A percentile compares a stretch with the other conserved stretches of the same genome.
Evolutionary conservation across 2,329 filamentous ascomycete species (phyloP).

Genomic region (Colletotrichum sp.): DNA sequence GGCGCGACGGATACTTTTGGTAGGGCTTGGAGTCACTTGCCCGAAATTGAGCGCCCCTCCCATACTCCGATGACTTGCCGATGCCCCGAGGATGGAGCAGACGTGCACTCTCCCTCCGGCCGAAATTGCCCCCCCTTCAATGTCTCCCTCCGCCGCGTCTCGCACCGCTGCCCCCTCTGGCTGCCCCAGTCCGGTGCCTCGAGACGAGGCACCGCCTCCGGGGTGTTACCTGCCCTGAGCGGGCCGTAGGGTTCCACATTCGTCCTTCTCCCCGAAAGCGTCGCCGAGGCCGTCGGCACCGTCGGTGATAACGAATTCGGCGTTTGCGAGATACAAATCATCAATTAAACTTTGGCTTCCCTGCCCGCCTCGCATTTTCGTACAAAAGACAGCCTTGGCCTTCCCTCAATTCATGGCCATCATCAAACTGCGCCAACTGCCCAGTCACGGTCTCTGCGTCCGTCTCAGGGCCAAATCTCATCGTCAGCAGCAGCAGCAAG

Average conservation of each 20-base stretch:
- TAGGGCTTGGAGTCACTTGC: not conserved
- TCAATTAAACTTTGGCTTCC: not conserved
- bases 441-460: not conserved
- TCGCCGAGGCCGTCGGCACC: not conserved
- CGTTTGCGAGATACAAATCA: not conserved
- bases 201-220: not conserved
- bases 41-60: not conserved
- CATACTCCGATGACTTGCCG: conserved; percentile 4
- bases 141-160: not conserved
- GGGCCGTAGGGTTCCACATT: not conserved
- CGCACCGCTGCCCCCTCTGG: not conserved
- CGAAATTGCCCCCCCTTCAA: not conserved
- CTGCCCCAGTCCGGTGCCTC: conserved; percentile 8
- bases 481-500: not conserved
- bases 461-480: not conserved
- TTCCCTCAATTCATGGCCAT: not conserved
- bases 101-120: not conserved
- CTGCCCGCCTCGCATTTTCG: not conserved
- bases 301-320: not conserved
- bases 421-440: not conserved
- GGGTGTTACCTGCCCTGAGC: not conserved
- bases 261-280: not conserved
- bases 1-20: not conserved
- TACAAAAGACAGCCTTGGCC: not conserved
- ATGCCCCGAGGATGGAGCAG: not conserved